Base-by-base conservation (phyloP, 2,329 filamentous ascomycete species). In the Clarireedia monteithiana region DNA sequence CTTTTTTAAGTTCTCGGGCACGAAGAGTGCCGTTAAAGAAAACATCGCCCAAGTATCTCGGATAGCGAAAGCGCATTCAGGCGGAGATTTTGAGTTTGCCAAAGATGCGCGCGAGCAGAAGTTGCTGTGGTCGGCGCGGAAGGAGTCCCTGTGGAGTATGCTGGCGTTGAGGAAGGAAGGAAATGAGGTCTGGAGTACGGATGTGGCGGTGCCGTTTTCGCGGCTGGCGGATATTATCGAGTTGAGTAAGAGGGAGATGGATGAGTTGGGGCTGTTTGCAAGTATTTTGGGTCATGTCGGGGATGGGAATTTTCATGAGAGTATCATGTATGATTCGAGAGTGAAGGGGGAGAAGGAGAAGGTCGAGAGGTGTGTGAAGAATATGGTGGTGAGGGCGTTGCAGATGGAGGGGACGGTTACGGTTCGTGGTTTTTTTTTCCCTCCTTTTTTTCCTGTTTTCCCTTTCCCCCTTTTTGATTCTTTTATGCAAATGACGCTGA, bases 351-450 rank as follows among this genome's bases (percentile, higher is more conserved):
- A 96, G 71, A 80, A 80, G 55, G 84, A 79, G 44, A 88, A 86
- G 62, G 89, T 94, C 1, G 88, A 94, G 68, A 79, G 77, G 54
- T 90, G 89, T 61, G 89, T 96, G 48, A 84, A 91, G 68, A 86
- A 90, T 64, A 96, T 96, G 91, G 89, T 96, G 20, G 81, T 87
- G 63, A 82, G 89, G n/a, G 91, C 91, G 2, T 72, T 96, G 24
- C 89, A 92, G 62, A 96, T 96, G 91, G 91, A 96, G 58, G 90
- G 91, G 1, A 95, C 91, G 5, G 94, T 89, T 69, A 95, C 91
- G 0, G 75, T 76, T 71, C 68, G 66, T 64, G 58, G 30, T 2
- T 17, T 47, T 39, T 17, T 20, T 20, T 20, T 2, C 20, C 20
- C 20, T 2, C 20, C 20, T 20, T 20, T 20, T 20, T 20, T 20